phyloP scores from a whole-genome alignment of 805 yeast species.

The Tetrapisispora nanseiensis region DNA sequence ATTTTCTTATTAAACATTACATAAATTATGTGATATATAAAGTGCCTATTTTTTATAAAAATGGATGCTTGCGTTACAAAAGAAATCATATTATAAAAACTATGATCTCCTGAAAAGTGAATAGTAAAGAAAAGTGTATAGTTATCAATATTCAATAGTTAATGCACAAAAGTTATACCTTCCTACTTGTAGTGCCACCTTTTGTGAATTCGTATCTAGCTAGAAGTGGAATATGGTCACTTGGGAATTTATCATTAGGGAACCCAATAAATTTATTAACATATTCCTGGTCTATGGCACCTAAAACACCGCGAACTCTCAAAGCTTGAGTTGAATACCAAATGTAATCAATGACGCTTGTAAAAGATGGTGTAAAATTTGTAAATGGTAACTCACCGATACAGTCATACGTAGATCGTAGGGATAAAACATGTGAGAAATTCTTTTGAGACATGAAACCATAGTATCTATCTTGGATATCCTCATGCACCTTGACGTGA shows the following conservation, averaged over 20 bases:
- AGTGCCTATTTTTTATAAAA: conserved; percentile 1
- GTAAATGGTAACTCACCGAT: conserved; percentile 91
- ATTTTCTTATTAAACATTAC: conserved; percentile 3
- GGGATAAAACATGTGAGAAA: conserved; percentile 66
- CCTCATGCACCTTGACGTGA: conserved; percentile 64
- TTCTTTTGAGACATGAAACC: conserved; percentile 89
- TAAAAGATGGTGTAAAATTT: conserved; percentile 86
- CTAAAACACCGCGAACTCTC: conserved; percentile 76
- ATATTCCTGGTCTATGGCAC: conserved; percentile 73
- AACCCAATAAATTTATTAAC: conserved; percentile 73
- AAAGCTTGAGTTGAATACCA: conserved; percentile 85
- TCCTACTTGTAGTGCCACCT: conserved; percentile 12
- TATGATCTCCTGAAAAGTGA: background rate
- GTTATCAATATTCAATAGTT: background rate
- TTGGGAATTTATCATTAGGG: conserved; percentile 89
- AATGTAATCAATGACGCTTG: conserved; percentile 87
- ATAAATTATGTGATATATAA: background rate
- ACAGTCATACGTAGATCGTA: conserved; percentile 75
- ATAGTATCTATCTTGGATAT: conserved; percentile 77
- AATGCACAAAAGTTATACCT: conserved; percentile 1
- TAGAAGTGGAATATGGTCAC: conserved; percentile 87
- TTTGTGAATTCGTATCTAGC: conserved; percentile 66
- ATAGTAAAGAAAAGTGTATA: background rate
- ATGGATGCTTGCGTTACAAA: conserved; percentile 1
- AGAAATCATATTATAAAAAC: background rate